Evolutionary conservation across 2,329 filamentous ascomycete genomes (phyloP).

Genomic region (Aspergillus hiratsukae): DNA sequence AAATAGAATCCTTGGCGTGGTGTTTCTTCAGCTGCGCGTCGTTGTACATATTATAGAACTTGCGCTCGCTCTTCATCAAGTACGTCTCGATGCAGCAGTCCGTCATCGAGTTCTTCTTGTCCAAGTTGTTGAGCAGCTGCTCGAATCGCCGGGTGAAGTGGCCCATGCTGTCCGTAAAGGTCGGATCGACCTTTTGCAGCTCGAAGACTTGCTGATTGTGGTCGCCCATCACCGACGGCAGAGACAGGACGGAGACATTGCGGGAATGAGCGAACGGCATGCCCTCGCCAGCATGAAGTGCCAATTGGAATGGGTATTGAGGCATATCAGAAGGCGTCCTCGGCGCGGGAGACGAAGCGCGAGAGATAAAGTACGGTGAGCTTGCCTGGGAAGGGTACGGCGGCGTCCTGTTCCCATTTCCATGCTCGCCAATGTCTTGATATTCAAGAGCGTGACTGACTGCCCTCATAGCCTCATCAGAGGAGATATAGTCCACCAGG

Average conservation of each 20-base stretch:
- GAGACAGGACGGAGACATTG: conserved; percentile 49
- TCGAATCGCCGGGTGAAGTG: conserved; percentile 57
- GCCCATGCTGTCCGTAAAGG: conserved; percentile 60
- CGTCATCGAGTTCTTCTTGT: conserved; percentile 52
- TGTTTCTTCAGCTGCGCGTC: conserved; percentile 53
- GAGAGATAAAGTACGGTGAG: conserved; percentile 8
- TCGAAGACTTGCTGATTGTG: conserved; percentile 51
- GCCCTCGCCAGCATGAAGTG: background rate
- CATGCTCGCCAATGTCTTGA: background rate
- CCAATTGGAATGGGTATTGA: background rate
- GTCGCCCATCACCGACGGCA: conserved; percentile 57
- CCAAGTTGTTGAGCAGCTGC: conserved; percentile 51
- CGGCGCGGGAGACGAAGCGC: conserved; percentile 44
- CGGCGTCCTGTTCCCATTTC: background rate
- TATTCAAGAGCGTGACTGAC: background rate
- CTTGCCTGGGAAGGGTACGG: background rate
- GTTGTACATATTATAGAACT: conserved; percentile 58
- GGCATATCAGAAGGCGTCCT: background rate
- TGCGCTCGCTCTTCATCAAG: conserved; percentile 56
- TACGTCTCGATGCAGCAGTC: conserved; percentile 18
- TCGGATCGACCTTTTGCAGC: conserved; percentile 62
- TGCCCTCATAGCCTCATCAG: background rate
- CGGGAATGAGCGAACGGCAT: background rate
- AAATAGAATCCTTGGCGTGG: conserved; percentile 39
- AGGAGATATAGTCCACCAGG: background rate